Base-by-base conservation (phyloP, 129 eudicot genomes). In the Artemisia tridentata region DNA sequence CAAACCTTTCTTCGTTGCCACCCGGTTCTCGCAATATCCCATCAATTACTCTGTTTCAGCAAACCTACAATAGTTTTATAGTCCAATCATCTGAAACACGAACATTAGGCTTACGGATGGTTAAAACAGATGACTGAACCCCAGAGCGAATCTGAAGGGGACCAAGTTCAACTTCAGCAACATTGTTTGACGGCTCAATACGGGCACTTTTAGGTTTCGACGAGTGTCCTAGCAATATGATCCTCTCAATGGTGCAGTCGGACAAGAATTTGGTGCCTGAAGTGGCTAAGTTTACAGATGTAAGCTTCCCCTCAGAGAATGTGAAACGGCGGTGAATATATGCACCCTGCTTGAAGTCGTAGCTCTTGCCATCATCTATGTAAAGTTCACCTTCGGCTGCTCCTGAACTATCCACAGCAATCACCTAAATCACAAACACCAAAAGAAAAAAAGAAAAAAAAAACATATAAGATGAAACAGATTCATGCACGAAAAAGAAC, bases 331-430 rank as follows among this genome's bases (percentile, higher is more conserved):
- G 97, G 66, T 93, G 99, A 53, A 93, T 84, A 80, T 75, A 90
- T n/a, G 96, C 93, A 10, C 96, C 97, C 38, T 83, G 19, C 74
- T 65, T 76, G 79, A 93, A 93, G 17, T 88, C 91, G 64, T 83
- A 93, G 90, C 97, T 90, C 87, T 93, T 90, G 67, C 99, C 99
- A 68, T 93, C 99, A 21, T 93, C 99, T 10, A 87, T 45, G 63
- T 90, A 93, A 63, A 93, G 86, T 61, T 90, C 96, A 1, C 99
- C 99, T 90, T 93, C 96, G 12, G 99, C 99, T 18, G 74, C 78
- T n/a, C 78, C 82, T 17, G 93, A 83, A 74, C 93, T 82, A 76
- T 90, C 88, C 7, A 93, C 82, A 16, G 99, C 99, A 20, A 93
- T 87, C 8, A 34, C 41, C 41, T 34, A 34, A 34, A 34, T 6